These are phyloP conservation scores for Pichia inconspicua DNA, from an alignment of 1,139 yeast genomes.

Conservation along the genomic window DNA sequence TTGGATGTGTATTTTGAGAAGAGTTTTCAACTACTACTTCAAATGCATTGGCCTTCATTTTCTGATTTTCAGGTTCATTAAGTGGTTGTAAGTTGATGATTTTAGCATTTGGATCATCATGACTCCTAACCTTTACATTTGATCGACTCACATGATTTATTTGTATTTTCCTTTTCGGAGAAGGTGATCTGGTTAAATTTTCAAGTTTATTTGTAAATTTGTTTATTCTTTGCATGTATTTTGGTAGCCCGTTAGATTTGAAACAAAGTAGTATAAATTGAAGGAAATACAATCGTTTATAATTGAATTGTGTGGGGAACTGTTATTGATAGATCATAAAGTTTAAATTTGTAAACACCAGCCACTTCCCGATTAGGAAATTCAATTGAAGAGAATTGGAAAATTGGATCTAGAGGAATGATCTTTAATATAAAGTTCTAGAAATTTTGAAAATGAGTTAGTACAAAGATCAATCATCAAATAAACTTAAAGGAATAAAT, in stretches of 20 bases:
- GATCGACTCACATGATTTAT: neutral
- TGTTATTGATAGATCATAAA: neutral
- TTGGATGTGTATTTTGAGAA: constrained; percentile 22
- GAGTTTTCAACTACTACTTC: constrained; percentile 18
- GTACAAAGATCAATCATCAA: no score
- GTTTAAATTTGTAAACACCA: neutral
- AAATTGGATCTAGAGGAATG: no score
- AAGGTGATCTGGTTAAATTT: constrained; percentile 5
- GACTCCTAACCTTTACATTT: neutral
- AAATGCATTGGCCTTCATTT: constrained; percentile 24
- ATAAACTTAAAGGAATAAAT: constrained; percentile 1
- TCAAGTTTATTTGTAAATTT: constrained; percentile 2
- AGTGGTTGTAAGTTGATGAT: no score
- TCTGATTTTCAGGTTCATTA: neutral
- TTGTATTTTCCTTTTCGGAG: constrained; percentile 7
- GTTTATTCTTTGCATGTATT: neutral
- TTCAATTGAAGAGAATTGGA: no score
- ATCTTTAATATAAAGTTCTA: no score
- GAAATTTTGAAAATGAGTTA: no score
- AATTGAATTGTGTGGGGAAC: no score
- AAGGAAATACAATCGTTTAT: no score
- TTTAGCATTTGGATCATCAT: neutral
- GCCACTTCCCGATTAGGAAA: neutral
- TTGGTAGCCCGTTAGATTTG: neutral
- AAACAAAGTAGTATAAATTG: no score